Evolutionary conservation across 2,329 filamentous ascomycete genomes (phyloP), one percentile per base, ranked within the genome.

Genomic region (Microcyclosporella mali): DNA sequence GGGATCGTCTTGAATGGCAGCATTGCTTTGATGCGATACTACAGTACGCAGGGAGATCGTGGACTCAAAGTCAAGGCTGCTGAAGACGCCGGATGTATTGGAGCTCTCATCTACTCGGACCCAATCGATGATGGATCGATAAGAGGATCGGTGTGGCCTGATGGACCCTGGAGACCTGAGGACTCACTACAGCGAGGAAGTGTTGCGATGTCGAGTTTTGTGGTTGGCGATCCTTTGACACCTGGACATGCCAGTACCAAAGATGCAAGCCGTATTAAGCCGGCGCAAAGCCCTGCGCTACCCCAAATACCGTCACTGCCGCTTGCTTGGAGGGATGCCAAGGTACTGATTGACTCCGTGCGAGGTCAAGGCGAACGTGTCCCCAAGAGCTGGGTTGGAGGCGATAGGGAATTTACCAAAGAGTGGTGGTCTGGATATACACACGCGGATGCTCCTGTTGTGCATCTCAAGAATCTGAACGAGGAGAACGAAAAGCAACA

Each of bases 21-120:
- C 3, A 88, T 98, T 58, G 88, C 82, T 1, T 70, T 98, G 27
- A 85, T 97, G 15, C 77, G 86, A 44, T 84, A 92, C 61, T 82
- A 84, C 54, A 88, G 87, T 27, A 78, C 79, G 1, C 80, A 90
- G 58, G 71, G 70, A 2, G 85, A 94, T 60, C 72, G 77, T 4
- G 85, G 79, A 1, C 68, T 94, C 55, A 95, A 97, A 65, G 78
- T 98, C 57, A 94, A 90, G 67, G 85, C 86, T 8, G 92, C 92
- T 1, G 86, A 95, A 65, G 64, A 87, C 55, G 86, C 85, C 11
- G 92, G 92, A 1, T 92, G 88, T 51, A 80, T 75, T 2, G 92
- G 90, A 11, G 94, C 88, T 57, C 78, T 98, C 43, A 85, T 95
- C 45, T 98, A 95, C 69, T 94, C 84, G 39, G 92, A 97, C 61